Evolutionary conservation across 1,284 basidiomycete genomes (phyloP).

Genomic region (Erythrobasidium hasegawianum): DNA sequence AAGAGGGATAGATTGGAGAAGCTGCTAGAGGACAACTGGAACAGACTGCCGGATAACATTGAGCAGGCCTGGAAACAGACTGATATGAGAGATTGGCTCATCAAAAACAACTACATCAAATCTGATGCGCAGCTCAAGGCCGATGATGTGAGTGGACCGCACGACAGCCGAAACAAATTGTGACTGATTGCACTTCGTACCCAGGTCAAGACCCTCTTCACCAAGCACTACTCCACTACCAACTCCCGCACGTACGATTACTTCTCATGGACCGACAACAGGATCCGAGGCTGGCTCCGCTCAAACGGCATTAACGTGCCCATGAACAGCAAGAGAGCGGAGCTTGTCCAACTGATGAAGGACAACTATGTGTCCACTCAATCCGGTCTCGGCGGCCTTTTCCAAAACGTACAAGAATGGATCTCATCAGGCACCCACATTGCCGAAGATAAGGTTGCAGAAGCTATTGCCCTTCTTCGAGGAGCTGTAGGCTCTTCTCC

Average conservation of each 20-base stretch:
- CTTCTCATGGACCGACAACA: slow-evolving; percentile 45
- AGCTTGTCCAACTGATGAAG: slow-evolving; percentile 53
- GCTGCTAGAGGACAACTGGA: slow-evolving; percentile 71
- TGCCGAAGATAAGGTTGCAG: slow-evolving; percentile 40
- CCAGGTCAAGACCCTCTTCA: slow-evolving; percentile 41
- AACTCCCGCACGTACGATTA: slow-evolving; percentile 41
- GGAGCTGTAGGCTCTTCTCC: slow-evolving; percentile 39
- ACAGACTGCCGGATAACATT: slow-evolving; percentile 62
- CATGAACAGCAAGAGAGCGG: slow-evolving; percentile 33
- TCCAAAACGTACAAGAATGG: slow-evolving; percentile 40
- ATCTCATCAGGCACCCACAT: slow-evolving; percentile 35
- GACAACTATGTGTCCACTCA: slow-evolving; percentile 56
- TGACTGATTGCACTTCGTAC: not conserved
- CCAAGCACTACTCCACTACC: slow-evolving; percentile 42
- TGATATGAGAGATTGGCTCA: slow-evolving; percentile 71
- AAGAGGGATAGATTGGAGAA: slow-evolving; percentile 70
- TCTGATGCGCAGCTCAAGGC: slow-evolving; percentile 58
- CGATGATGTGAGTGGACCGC: slow-evolving; percentile 39
- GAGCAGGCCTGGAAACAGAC: slow-evolving; percentile 73
- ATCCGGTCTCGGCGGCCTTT: slow-evolving; percentile 28
- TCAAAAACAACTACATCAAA: slow-evolving; percentile 68
- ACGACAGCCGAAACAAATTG: not conserved
- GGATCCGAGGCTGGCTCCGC: slow-evolving; percentile 46
- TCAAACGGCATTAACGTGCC: slow-evolving; percentile 39
- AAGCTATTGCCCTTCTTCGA: slow-evolving; percentile 42